Conservation (phyloP, 345 rosid species). For the Lepidium didymum region DNA sequence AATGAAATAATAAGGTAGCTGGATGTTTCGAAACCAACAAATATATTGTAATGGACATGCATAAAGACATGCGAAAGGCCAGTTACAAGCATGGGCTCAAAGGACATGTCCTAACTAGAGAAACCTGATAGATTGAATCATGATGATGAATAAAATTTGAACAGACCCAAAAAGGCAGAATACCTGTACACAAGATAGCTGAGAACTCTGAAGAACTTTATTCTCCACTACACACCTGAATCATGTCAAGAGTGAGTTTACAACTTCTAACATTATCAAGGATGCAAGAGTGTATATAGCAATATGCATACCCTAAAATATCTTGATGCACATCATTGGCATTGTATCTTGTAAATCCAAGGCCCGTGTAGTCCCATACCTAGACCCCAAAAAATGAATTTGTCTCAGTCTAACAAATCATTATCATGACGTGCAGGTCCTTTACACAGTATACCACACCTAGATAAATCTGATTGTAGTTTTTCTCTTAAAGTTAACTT, state of each 20-base stretch:
- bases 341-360: constrained; percentile 73
- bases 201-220: constrained; percentile 79
- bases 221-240: constrained; percentile 95
- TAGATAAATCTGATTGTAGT: neutral
- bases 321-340: constrained; percentile 76
- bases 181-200: constrained; percentile 71
- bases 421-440: neutral
- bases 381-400: constrained; percentile 17
- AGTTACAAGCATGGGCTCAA: constrained; percentile 5
- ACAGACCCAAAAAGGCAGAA: neutral
- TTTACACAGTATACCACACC: neutral
- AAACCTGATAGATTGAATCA: neutral
- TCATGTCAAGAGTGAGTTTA: constrained; percentile 16
- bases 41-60: neutral
- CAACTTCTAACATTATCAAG: neutral
- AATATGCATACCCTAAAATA: constrained; percentile 57
- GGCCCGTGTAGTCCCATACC: constrained; percentile 99
- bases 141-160: neutral
- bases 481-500: neutral
- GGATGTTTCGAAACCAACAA: neutral
- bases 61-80: neutral
- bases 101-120: neutral
- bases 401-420: neutral
- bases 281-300: neutral
- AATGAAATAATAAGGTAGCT: neutral